phyloP scores from a whole-genome alignment of 306 rosid genomes.

The Vicia sativa region DNA sequence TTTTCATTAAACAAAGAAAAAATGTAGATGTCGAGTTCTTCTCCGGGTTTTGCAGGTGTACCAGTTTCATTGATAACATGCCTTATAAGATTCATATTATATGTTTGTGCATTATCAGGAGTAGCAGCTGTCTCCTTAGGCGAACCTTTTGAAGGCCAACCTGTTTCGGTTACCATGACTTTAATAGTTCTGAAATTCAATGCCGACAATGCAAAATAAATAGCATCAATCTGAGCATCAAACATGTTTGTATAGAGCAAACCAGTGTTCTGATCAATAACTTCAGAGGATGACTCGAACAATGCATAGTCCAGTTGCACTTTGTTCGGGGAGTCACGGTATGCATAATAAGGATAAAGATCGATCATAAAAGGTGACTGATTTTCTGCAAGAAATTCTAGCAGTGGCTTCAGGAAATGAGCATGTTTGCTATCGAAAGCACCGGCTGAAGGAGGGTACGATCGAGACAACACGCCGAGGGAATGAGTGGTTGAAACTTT shows the following conservation, averaged over 20 bases:
- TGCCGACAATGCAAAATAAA: slow-evolving; percentile 83
- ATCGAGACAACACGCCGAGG: slow-evolving; percentile 89
- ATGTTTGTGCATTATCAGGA: slow-evolving; percentile 71
- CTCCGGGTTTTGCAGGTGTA: slow-evolving; percentile 55
- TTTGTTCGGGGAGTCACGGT: slow-evolving; percentile 73
- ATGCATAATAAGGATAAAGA: slow-evolving; percentile 96
- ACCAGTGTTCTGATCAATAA: slow-evolving; percentile 95
- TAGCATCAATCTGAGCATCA: slow-evolving; percentile 96
- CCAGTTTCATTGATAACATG: slow-evolving; percentile 52
- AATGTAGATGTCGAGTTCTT: slow-evolving; percentile 50
- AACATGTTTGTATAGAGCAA: slow-evolving; percentile 94
- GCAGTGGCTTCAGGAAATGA: slow-evolving; percentile 79
- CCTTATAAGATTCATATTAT: slow-evolving; percentile 59
- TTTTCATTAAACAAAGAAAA: slow-evolving; percentile 77
- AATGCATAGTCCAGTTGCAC: slow-evolving; percentile 84
- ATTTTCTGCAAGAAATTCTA: slow-evolving; percentile 94
- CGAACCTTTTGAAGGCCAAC: slow-evolving; percentile 99
- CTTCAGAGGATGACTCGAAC: slow-evolving; percentile 85
- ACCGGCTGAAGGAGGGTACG: slow-evolving; percentile 98
- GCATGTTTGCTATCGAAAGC: slow-evolving; percentile 88
- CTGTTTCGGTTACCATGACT: slow-evolving; percentile 94
- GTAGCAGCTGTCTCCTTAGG: slow-evolving; percentile 92
- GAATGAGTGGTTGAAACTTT: slow-evolving; percentile 91
- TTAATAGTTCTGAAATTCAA: slow-evolving; percentile 84
- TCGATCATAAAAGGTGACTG: slow-evolving; percentile 96